phyloP scores from a whole-genome alignment of 2,329 filamentous ascomycete species.

The Grosmannia serpens region DNA sequence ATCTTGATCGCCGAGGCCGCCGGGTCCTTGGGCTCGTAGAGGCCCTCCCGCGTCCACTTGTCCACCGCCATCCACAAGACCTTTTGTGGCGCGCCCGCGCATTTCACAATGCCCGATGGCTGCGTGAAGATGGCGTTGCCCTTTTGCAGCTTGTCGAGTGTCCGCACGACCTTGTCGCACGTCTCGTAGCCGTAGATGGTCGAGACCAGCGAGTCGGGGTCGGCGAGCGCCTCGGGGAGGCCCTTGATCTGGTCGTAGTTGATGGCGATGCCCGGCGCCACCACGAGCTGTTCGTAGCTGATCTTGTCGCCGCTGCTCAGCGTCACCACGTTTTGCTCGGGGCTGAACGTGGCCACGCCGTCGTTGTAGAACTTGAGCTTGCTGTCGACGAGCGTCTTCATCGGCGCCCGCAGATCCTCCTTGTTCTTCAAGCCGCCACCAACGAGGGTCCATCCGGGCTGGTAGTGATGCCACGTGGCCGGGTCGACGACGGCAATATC shows the following conservation, averaged over 20 bases:
- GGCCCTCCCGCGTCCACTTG: conserved; percentile 41
- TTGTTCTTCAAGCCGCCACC: conserved; percentile 54
- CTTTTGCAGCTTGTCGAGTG: conserved; percentile 32
- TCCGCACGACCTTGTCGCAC: conserved; percentile 39
- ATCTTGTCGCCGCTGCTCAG: conserved; percentile 44
- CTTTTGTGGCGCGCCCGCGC: conserved; percentile 50
- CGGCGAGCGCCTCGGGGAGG: conserved; percentile 41
- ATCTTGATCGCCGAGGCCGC: conserved; percentile 35
- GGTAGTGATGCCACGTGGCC: conserved; percentile 52
- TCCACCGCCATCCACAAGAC: conserved; percentile 51
- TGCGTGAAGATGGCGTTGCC: conserved; percentile 49
- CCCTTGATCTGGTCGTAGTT: conserved; percentile 41
- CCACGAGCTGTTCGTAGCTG: conserved; percentile 52
- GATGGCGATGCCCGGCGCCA: conserved; percentile 45
- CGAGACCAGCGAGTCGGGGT: conserved; percentile 36
- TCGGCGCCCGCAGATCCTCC: conserved; percentile 40
- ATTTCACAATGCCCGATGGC: conserved; percentile 46
- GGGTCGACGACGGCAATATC: conserved; percentile 58
- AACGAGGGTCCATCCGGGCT: conserved; percentile 59
- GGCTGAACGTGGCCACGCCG: conserved; percentile 36
- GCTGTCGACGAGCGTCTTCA: conserved; percentile 41
- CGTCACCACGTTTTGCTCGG: conserved; percentile 44
- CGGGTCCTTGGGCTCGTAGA: conserved; percentile 29
- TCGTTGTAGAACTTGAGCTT: conserved; percentile 50
- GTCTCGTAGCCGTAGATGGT: conserved; percentile 47